Evolutionary conservation across 768 basidiomycete genomes (phyloP), one percentile per base, ranked within the genome.

Genomic region (Lentinus tigrinus): DNA sequence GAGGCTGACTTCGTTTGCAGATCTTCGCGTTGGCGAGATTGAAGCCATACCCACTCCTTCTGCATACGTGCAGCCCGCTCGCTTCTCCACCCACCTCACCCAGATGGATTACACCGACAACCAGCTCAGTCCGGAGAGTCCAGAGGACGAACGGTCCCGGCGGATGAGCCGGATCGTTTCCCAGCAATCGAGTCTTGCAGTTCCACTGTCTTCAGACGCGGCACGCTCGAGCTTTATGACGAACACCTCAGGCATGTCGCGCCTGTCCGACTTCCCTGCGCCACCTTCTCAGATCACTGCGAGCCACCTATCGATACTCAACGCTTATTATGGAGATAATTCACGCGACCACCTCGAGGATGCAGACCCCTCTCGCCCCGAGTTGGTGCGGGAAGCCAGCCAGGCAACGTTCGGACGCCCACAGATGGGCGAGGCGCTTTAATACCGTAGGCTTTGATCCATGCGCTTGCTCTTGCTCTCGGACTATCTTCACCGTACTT

Each of bases 211-310:
- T 6, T 60, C 75, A 23, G 69, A 73, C 34, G 65, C 68, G 31
- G 49, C 75, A 4, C 78, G 81, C 13, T 75, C 78, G 58, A 91
- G 89, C 68, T 85, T 80, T 67, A 73, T 84, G 77, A 91, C 88
- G 9, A 69, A 65, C 31, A 61, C 73, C 10, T 90, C 89, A 0
- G 78, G 79, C 28, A 90, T 91, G 77, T 89, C 88, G 1, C 77
- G 78, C 9, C 77, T 90, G 14, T 89, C 87, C 4, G 89, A 89
- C 64, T 91, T 91, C 67, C 89, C 88, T 1, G 72, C 71, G 9
- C 88, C 88, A 3, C 88, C 88, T 0, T 57, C 57, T 2, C 64
- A 69, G n/a, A 52, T 64, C 48, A 63, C 71, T 26, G 63, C 66
- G 42, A 68, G 68, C 38, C 75, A 75, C 48, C 69, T 76, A 62